Evolutionary conservation across 2,329 filamentous ascomycete genomes (phyloP).

Genomic region (Claviceps capensis): DNA sequence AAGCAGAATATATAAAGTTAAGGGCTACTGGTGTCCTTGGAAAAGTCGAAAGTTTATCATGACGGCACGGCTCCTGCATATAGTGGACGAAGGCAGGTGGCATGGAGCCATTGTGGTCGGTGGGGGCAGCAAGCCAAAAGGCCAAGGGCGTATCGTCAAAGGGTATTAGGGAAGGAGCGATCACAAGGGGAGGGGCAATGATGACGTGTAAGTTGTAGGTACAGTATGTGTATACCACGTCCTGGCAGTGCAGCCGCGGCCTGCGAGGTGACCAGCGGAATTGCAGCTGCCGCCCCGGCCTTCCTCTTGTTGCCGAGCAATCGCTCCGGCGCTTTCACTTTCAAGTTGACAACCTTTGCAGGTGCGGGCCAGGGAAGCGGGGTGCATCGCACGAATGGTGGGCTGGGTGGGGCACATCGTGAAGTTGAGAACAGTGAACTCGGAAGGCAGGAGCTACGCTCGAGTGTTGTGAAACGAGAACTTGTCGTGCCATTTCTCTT

Average conservation of each 20-base stretch:
- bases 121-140: not conserved
- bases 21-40: not conserved
- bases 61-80: slow-evolving; percentile 1
- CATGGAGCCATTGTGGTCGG: not conserved
- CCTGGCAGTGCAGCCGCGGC: too few species aligned
- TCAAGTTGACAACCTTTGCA: not conserved
- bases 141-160: slow-evolving; percentile 1
- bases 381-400: not conserved
- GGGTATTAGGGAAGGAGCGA: not conserved
- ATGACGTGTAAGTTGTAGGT: not conserved
- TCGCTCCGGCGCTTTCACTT: not conserved
- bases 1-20: slow-evolving; percentile 1
- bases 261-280: not conserved
- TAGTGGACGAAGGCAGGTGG: not conserved
- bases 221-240: not conserved
- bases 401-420: not conserved
- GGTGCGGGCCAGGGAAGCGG: not conserved
- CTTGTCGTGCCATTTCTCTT: slow-evolving; percentile 4
- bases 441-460: not conserved
- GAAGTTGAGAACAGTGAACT: not conserved
- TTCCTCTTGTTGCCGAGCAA: not conserved
- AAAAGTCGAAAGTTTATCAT: slow-evolving; percentile 1
- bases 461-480: not conserved
- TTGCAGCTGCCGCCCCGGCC: slow-evolving; percentile 2
- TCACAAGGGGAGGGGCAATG: not conserved